Percentiles rank a stretch among this genome's conserved stretches.
Evolutionary conservation across 768 basidiomycete species (phyloP).

Genomic region (Tricholoma saponaceum): DNA sequence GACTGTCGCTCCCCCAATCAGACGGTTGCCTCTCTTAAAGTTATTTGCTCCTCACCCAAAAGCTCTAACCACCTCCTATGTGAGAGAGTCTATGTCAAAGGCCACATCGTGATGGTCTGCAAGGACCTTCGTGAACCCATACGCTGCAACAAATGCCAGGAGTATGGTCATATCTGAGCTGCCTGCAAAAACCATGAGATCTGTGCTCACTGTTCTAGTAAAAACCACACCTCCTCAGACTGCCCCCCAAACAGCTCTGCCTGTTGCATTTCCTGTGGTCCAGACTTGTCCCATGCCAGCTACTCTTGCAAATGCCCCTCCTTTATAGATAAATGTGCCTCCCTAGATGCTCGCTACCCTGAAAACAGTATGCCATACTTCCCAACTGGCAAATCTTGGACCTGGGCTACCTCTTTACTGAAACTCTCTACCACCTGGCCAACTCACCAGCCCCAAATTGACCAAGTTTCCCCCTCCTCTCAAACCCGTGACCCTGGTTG

Average conservation of each 20-base stretch:
- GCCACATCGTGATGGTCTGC: not conserved
- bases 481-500: too few relatives aligned
- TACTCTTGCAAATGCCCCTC: not conserved
- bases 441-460: not conserved
- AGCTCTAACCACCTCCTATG: conserved; percentile 2
- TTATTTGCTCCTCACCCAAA: not conserved
- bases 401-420: too few relatives aligned
- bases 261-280: not conserved
- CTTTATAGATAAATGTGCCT: not conserved
- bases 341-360: not conserved
- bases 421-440: too few relatives aligned
- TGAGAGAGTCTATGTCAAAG: not conserved
- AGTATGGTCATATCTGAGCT: not conserved
- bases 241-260: not conserved
- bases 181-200: not conserved
- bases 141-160: not conserved
- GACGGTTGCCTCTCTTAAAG: too few relatives aligned
- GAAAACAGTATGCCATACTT: too few relatives aligned
- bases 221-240: not conserved
- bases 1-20: too few relatives aligned
- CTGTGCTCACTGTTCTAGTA: not conserved
- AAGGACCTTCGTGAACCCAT: conserved; percentile 1
- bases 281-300: not conserved
- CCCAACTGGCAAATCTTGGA: too few relatives aligned
- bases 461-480: not conserved